These are phyloP conservation scores for Zymoseptoria brevis DNA, from an alignment of 2,329 filamentous ascomycete genomes.

Conservation along the genomic window DNA sequence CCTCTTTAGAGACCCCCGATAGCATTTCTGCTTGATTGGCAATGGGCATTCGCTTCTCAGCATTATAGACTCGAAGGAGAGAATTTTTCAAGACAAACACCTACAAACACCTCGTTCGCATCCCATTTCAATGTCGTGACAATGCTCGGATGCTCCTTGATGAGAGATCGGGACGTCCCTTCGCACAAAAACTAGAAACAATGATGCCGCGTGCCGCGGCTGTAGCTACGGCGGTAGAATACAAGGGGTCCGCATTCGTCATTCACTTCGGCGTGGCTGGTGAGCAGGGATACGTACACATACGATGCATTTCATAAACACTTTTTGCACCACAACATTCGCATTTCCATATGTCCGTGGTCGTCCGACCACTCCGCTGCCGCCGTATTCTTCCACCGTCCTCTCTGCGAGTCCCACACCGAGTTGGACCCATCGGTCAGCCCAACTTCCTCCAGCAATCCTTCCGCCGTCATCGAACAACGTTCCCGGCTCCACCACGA, in stretches of 20 bases:
- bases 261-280: not conserved
- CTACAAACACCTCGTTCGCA: too few species aligned
- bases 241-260: not conserved
- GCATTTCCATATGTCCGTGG: constrained; percentile 1
- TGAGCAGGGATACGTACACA: not conserved
- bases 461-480: not conserved
- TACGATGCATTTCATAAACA: not conserved
- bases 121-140: too few species aligned
- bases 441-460: not conserved
- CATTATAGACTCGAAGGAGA: not conserved
- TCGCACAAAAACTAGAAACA: too few species aligned
- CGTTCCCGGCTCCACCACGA: constrained; percentile 1
- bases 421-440: not conserved
- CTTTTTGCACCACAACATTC: not conserved
- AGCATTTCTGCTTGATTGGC: not conserved
- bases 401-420: not conserved
- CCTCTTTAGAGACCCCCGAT: not conserved
- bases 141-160: too few species aligned
- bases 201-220: too few species aligned
- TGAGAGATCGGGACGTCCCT: too few species aligned
- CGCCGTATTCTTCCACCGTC: not conserved
- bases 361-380: not conserved
- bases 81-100: too few species aligned
- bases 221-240: not conserved
- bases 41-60: not conserved